Evolutionary conservation across 192 early-diverging fungal genomes (phyloP).

Genomic region (Polychytrium aggregatum): DNA sequence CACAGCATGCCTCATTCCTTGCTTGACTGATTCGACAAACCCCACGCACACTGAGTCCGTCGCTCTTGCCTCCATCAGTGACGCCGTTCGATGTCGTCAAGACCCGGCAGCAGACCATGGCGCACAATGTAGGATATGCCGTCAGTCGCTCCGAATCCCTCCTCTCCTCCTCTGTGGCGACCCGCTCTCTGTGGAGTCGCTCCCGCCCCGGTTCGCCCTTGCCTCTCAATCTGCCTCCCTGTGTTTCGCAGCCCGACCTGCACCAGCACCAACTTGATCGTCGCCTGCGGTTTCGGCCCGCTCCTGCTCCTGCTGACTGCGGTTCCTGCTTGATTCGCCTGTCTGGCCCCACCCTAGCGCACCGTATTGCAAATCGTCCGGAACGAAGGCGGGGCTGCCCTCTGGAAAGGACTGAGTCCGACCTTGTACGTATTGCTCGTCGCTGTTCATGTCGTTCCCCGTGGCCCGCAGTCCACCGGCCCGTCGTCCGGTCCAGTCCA

Average conservation of each 20-base stretch:
- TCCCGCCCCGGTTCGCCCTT: too few species aligned
- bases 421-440: slow-evolving; percentile 40
- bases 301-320: too few species aligned
- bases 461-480: background rate
- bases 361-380: slow-evolving; percentile 67
- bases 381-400: slow-evolving; percentile 62
- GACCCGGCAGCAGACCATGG: slow-evolving; percentile 61
- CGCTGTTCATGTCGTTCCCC: background rate
- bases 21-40: slow-evolving; percentile 10
- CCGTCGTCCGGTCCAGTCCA: too few species aligned
- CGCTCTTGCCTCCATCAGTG: slow-evolving; percentile 24
- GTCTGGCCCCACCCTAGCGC: too few species aligned
- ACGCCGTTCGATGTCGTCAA: slow-evolving; percentile 88
- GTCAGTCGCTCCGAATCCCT: slow-evolving; percentile 1
- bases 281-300: too few species aligned
- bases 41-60: slow-evolving; percentile 18
- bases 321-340: too few species aligned
- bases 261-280: too few species aligned
- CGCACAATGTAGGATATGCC: slow-evolving; percentile 8
- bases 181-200: too few species aligned
- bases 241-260: too few species aligned
- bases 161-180: too few species aligned
- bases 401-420: slow-evolving; percentile 83
- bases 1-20: background rate
- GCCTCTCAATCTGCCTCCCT: too few species aligned